Evolutionary conservation across 2,329 filamentous ascomycete species (phyloP).

Genomic region (Coniochaeta sp.): DNA sequence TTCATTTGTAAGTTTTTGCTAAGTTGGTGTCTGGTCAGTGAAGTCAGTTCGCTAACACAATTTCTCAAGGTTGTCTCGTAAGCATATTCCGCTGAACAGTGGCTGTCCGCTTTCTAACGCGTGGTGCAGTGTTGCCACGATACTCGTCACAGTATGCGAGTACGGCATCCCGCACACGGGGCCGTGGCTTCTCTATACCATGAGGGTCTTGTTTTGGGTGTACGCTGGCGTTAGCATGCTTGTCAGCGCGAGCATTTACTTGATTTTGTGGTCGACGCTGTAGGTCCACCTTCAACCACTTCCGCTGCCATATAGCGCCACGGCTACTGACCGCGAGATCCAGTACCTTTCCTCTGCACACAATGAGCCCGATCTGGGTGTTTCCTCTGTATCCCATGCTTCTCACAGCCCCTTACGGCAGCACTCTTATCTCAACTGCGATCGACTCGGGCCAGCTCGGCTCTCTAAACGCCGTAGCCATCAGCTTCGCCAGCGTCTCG

Average conservation of each 20-base stretch:
- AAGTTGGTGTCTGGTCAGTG: not conserved
- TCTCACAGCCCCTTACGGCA: slow-evolving; percentile 67
- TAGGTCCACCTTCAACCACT: slow-evolving; percentile 19
- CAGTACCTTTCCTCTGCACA: slow-evolving; percentile 58
- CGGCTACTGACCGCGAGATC: not conserved
- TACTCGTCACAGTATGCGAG: slow-evolving; percentile 71
- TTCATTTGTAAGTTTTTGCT: slow-evolving; percentile 43
- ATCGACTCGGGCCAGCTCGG: slow-evolving; percentile 15
- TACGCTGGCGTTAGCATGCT: slow-evolving; percentile 62
- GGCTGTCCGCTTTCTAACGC: slow-evolving; percentile 34
- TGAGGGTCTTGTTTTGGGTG: slow-evolving; percentile 68
- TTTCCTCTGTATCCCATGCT: slow-evolving; percentile 80
- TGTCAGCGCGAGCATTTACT: slow-evolving; percentile 64
- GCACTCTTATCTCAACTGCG: slow-evolving; percentile 41
- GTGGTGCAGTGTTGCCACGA: slow-evolving; percentile 59
- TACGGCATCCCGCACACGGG: slow-evolving; percentile 61
- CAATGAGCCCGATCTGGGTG: slow-evolving; percentile 85
- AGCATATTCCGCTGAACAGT: slow-evolving; percentile 12
- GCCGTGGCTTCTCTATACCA: slow-evolving; percentile 50
- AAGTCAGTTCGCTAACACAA: too few species aligned
- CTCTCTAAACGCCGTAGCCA: slow-evolving; percentile 32
- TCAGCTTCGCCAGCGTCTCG: slow-evolving; percentile 41
- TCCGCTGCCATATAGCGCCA: not conserved
- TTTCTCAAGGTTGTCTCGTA: slow-evolving; percentile 33
- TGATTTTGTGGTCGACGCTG: slow-evolving; percentile 61